Percentiles rank a stretch among this genome's conserved stretches.
Evolutionary conservation across 257 asterid species (phyloP).

Genomic region (Ligustrum vulgare): DNA sequence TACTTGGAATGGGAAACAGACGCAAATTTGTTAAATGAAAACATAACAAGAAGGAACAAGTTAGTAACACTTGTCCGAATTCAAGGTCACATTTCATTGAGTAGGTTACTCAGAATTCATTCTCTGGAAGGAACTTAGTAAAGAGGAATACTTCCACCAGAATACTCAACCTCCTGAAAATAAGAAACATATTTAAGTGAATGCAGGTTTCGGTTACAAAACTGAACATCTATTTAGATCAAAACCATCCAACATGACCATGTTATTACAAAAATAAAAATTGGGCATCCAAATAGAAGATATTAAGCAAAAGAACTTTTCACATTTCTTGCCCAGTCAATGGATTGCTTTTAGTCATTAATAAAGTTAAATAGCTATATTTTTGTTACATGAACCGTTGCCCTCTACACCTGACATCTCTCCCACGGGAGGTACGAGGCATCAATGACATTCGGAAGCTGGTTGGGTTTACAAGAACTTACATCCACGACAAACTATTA

Average conservation of each 20-base stretch:
- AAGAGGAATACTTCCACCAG: slow-evolving; percentile 83
- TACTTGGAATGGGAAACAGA: background rate
- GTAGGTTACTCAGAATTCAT: background rate
- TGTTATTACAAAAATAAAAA: background rate
- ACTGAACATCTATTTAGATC: background rate
- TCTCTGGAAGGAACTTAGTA: slow-evolving; percentile 32
- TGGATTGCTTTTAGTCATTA: background rate
- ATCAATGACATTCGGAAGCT: too few relatives aligned
- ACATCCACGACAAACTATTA: too few relatives aligned
- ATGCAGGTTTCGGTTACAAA: background rate
- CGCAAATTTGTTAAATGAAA: background rate
- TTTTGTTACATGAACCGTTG: background rate
- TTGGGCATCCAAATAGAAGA: background rate
- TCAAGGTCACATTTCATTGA: slow-evolving; percentile 17
- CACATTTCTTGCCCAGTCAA: background rate
- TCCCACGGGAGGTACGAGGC: background rate
- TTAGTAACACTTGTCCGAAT: slow-evolving; percentile 1
- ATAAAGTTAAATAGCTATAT: background rate
- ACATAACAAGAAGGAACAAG: background rate
- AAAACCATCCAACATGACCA: background rate
- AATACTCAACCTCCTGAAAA: slow-evolving; percentile 88
- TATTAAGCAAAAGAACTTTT: background rate
- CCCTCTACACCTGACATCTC: background rate
- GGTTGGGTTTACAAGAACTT: too few relatives aligned
- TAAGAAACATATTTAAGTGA: background rate